Conservation (phyloP, 257 asterid species). For the Nicotiana undulata region DNA sequence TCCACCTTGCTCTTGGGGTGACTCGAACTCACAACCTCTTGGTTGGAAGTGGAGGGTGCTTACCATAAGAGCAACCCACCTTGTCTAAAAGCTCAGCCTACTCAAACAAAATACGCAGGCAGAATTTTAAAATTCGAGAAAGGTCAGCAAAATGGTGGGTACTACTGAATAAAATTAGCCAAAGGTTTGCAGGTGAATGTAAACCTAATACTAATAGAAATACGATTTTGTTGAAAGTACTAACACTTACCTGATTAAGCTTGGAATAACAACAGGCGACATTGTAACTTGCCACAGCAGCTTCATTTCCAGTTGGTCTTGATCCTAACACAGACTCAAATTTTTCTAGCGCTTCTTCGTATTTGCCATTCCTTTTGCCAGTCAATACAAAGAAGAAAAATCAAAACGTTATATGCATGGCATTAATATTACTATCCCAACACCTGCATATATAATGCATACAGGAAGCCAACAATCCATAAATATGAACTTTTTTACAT, state of each 20-base stretch:
- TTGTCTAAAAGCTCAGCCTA: not conserved
- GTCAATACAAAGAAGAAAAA: not conserved
- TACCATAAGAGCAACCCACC: too few relatives aligned
- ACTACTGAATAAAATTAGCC: not conserved
- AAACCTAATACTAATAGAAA: not conserved
- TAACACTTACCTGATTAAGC: conserved; percentile 58
- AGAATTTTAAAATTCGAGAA: not conserved
- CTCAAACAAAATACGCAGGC: not conserved
- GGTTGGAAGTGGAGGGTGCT: too few relatives aligned
- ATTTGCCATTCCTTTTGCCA: conserved; percentile 52
- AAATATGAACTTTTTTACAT: not conserved
- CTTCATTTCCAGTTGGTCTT: conserved; percentile 62
- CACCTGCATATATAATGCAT: too few relatives aligned
- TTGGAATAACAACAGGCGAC: conserved; percentile 95
- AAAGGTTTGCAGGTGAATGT: not conserved
- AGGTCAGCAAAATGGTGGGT: not conserved
- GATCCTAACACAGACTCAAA: conserved; percentile 90
- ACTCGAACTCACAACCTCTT: too few relatives aligned
- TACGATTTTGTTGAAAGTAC: not conserved
- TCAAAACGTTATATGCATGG: not conserved
- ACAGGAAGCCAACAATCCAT: not conserved
- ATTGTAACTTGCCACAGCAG: conserved; percentile 81
- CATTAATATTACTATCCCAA: too few relatives aligned
- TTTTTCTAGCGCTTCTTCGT: conserved; percentile 72
- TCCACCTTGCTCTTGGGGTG: too few relatives aligned